Percentiles rank a stretch among this genome's conserved stretches.
These are phyloP conservation scores for Paramecium octaurelia DNA, from an alignment of 73 alveolate species.

Conservation along the genomic window DNA sequence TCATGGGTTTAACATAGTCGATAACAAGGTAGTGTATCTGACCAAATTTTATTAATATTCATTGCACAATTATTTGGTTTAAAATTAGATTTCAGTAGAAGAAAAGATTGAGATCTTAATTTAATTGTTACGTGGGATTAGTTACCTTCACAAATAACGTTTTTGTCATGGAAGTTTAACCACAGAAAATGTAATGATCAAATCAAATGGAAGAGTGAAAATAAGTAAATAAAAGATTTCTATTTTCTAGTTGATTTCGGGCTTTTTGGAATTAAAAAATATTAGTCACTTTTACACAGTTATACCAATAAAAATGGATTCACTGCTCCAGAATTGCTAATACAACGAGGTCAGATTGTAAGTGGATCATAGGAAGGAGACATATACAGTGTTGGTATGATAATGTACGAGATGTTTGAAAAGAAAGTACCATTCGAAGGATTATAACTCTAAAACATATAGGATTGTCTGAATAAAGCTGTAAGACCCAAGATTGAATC, in stretches of 20 bases:
- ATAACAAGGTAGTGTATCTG: not conserved
- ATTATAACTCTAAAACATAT: not conserved
- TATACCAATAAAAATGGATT: constrained; percentile 23
- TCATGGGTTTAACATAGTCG: not conserved
- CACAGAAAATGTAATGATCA: not conserved
- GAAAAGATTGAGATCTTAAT: not conserved
- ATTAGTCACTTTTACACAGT: not conserved
- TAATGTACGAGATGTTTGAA: constrained; percentile 7
- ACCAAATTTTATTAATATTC: not conserved
- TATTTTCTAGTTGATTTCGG: constrained; percentile 22
- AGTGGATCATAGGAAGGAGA: not conserved
- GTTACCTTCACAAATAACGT: not conserved
- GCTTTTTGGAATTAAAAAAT: not conserved
- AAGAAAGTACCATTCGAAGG: constrained; percentile 24
- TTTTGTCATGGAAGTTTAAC: not conserved
- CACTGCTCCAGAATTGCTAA: constrained; percentile 1
- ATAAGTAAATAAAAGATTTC: not conserved
- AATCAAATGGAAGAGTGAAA: not conserved
- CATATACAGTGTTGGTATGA: constrained; percentile 30
- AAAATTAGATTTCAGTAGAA: not conserved
- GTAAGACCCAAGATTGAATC: constrained; percentile 36
- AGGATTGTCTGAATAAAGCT: not conserved
- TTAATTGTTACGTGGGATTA: not conserved
- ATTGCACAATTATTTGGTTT: not conserved
- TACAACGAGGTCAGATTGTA: not conserved